These are phyloP conservation scores for Silene coronaria DNA, from an alignment of 179 eudicot species.

Conservation along the genomic window DNA sequence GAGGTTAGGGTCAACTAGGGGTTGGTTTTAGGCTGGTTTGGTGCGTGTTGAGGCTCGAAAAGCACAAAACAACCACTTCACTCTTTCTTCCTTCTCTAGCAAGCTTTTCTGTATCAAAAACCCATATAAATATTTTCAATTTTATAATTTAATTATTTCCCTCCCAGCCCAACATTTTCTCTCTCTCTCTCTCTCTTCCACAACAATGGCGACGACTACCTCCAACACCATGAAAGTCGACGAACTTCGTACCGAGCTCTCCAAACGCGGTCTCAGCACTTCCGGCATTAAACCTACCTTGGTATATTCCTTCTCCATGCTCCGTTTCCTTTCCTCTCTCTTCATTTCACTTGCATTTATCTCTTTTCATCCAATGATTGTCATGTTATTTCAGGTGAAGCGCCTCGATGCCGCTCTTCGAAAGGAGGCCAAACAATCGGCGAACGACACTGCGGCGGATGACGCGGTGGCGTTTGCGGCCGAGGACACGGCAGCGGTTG, in stretches of 20 bases:
- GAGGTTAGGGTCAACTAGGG: too few species aligned
- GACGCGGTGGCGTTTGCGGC: not conserved
- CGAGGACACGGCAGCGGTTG: not conserved
- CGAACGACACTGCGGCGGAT: too few species aligned
- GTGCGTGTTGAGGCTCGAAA: too few species aligned
- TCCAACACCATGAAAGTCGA: slow-evolving; percentile 49
- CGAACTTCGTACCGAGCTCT: slow-evolving; percentile 65
- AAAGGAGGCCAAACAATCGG: slow-evolving; percentile 23
- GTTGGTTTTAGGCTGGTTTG: too few species aligned
- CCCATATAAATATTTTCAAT: not conserved
- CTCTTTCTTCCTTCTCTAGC: not conserved
- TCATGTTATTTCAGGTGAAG: slow-evolving; percentile 36
- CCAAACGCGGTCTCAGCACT: slow-evolving; percentile 63
- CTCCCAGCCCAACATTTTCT: not conserved
- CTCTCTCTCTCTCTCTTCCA: not conserved
- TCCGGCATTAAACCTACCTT: slow-evolving; percentile 64
- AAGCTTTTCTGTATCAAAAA: not conserved
- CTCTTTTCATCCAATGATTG: not conserved
- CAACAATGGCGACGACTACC: slow-evolving; percentile 27
- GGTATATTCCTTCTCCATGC: slow-evolving; percentile 24
- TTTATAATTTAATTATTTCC: not conserved
- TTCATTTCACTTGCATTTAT: not conserved
- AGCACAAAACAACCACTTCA: slow-evolving; percentile 1
- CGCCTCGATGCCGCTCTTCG: slow-evolving; percentile 51
- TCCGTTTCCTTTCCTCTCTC: slow-evolving; percentile 1